Evolutionary conservation across 352 stramenopile species (phyloP), one percentile per base, ranked within the genome.

Genomic region (Hyaloperonospora arabidopsidis): DNA sequence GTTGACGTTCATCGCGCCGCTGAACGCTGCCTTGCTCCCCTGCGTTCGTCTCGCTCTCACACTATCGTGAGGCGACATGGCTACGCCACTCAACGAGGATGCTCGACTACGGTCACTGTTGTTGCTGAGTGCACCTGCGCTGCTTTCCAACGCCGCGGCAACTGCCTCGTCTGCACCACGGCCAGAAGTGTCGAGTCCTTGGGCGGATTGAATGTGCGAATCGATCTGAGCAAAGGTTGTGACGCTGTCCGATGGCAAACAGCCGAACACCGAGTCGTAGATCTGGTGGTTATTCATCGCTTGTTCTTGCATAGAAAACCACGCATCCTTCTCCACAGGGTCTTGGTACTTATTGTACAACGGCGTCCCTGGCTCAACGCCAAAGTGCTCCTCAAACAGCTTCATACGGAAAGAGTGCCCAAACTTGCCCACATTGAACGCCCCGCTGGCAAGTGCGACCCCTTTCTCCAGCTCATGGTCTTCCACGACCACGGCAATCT

Each of bases 301-400:
- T 17, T 93, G 83, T 32, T 89, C 80, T 45, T 90, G 79, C 76
- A 93, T 86, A 10, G 80, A 76, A 49, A 89, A 87, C 83, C 83
- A 93, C 44, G 76, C 67, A 39, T 86, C 63, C 28, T 68, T 74
- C 49, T 60, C 55, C 25, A 88, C 74, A 1, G 83, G 83, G 36
- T 93, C 76, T 25, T 45, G 22, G 51, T 87, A 87, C 51, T 80
- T 73, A 13, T 80, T 46, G 39, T 89, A 87, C 49, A 72, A 39
- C 14, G 57, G 43, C 3, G 73, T 75, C 10, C 70, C 77, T 1
- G 67, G 73, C 7, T 63, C 19, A 5, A 86, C 35, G 6, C 83
- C 84, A 70, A 93, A 91, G 45, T 93, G 84, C 66, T 93, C 84
- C 39, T 87, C 72, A 49, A 93, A 91, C 38, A 93, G 65, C 54